phyloP scores from a whole-genome alignment of 208 protist species.

The Lotmaria passim region DNA sequence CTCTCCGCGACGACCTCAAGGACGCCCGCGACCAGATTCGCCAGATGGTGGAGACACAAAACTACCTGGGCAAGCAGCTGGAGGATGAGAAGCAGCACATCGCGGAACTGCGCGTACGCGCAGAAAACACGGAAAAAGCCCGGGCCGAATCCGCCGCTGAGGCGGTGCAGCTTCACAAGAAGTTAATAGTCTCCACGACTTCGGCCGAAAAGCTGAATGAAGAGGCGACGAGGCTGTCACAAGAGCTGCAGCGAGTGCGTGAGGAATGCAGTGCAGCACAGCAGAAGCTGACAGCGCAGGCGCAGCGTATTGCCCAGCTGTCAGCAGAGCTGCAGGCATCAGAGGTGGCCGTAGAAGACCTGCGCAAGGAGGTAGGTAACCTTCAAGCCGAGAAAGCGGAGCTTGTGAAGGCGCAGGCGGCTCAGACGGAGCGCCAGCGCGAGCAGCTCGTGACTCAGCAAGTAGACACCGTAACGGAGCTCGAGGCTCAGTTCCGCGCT shows the following conservation, averaged over 20 bases:
- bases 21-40: conserved; percentile 3
- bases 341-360: background rate
- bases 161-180: conserved; percentile 3
- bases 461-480: conserved; percentile 32
- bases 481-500: conserved; percentile 26
- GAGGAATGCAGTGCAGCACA: background rate
- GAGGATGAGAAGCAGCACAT: conserved; percentile 1
- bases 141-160: background rate
- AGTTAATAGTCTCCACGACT: background rate
- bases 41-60: conserved; percentile 26
- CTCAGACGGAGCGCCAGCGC: conserved; percentile 1
- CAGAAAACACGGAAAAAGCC: conserved; percentile 5
- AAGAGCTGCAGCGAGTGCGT: background rate
- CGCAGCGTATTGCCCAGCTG: background rate
- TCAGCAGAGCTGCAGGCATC: background rate
- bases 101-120: background rate
- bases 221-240: background rate
- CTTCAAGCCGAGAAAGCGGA: background rate
- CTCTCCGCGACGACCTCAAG: conserved; percentile 6
- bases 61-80: conserved; percentile 18
- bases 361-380: background rate
- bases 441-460: conserved; percentile 17
- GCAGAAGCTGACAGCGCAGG: background rate
- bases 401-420: background rate
- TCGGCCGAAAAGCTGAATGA: background rate